These are phyloP conservation scores for Pyricularia pennisetigena DNA, from an alignment of 2,329 filamentous ascomycete species.

Conservation along the genomic window DNA sequence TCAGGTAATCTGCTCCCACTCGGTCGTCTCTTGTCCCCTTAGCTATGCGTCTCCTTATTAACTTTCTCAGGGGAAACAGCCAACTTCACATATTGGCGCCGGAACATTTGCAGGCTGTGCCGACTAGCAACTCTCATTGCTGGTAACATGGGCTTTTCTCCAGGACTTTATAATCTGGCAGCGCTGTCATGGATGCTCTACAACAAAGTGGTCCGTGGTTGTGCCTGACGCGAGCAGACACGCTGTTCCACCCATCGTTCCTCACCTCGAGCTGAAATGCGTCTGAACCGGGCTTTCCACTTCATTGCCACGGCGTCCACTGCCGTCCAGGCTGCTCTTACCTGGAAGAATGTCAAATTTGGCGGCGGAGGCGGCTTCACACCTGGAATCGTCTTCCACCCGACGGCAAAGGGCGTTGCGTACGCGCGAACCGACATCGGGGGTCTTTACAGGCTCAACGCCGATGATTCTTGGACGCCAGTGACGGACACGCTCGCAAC, in stretches of 20 bases:
- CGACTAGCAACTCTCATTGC: neutral
- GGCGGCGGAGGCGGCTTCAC: constrained; percentile 49
- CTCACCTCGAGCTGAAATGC: neutral
- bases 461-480: constrained; percentile 44
- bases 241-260: neutral
- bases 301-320: constrained; percentile 10
- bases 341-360: constrained; percentile 39
- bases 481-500: constrained; percentile 37
- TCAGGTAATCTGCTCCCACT: neutral
- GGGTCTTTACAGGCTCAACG: constrained; percentile 43
- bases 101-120: neutral
- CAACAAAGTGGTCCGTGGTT: neutral
- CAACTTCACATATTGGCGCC: neutral
- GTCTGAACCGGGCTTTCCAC: neutral
- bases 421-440: constrained; percentile 50
- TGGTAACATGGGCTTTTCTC: neutral
- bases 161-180: neutral
- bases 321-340: constrained; percentile 22
- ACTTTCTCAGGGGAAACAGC: neutral
- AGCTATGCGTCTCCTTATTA: neutral
- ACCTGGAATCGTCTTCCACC: constrained; percentile 47
- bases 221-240: neutral
- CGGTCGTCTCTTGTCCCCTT: neutral
- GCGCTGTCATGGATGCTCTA: neutral
- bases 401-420: constrained; percentile 35